These are phyloP conservation scores for Kickxella alabastrina DNA, from an alignment of 192 early-diverging fungal genomes.

Conservation along the genomic window DNA sequence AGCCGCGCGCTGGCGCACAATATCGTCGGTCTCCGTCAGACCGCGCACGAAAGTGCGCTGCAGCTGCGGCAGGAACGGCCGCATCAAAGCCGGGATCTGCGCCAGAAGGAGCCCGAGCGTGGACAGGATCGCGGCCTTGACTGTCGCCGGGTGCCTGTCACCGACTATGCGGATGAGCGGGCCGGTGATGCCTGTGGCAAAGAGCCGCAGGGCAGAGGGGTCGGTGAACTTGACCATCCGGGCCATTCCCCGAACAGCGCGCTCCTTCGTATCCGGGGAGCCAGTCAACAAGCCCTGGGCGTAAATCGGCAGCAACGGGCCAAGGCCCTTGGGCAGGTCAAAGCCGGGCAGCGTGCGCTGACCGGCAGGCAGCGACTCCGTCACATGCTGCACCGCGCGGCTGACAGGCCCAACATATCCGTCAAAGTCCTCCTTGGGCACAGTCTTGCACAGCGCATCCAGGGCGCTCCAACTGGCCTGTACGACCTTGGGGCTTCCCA, in stretches of 20 bases:
- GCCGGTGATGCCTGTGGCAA: slow-evolving; percentile 93
- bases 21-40: slow-evolving; percentile 67
- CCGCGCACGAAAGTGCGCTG: slow-evolving; percentile 95
- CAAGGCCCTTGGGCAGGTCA: slow-evolving; percentile 87
- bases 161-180: slow-evolving; percentile 97
- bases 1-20: slow-evolving; percentile 80
- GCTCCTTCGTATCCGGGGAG: slow-evolving; percentile 76
- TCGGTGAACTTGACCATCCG: slow-evolving; percentile 57
- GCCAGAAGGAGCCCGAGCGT: slow-evolving; percentile 76
- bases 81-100: slow-evolving; percentile 84
- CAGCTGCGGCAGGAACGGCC: slow-evolving; percentile 97
- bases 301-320: slow-evolving; percentile 87
- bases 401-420: slow-evolving; percentile 67
- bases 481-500: slow-evolving; percentile 54
- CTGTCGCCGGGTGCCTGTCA: slow-evolving; percentile 84
- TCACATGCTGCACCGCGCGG: slow-evolving; percentile 60
- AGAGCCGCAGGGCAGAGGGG: slow-evolving; percentile 74
- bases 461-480: slow-evolving; percentile 75
- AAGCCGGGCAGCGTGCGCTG: slow-evolving; percentile 70
- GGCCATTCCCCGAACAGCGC: slow-evolving; percentile 81
- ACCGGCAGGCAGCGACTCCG: slow-evolving; percentile 38
- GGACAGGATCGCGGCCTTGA: slow-evolving; percentile 90
- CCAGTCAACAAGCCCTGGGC: slow-evolving; percentile 91
- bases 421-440: slow-evolving; percentile 89
- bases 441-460: slow-evolving; percentile 70